Percentiles rank a stretch among this genome's conserved stretches.
Evolutionary conservation across 768 basidiomycete species (phyloP).

Genomic region (Tulasnella sp.): DNA sequence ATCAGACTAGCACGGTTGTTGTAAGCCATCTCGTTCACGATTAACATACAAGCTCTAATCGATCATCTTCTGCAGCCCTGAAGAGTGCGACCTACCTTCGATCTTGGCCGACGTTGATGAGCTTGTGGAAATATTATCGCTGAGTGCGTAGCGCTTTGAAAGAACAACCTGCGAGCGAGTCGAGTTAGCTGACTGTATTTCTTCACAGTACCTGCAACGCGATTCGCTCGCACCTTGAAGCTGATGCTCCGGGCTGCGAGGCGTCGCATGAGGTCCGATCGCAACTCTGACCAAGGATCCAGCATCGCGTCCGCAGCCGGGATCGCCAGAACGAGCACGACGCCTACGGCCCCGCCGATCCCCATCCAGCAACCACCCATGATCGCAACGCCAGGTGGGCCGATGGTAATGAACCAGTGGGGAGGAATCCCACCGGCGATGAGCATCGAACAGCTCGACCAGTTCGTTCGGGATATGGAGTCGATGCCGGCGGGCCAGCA

Average conservation of each 20-base stretch:
- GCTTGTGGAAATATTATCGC: conserved; percentile 60
- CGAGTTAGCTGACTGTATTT: neutral
- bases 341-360: conserved; percentile 32
- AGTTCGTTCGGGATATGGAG: conserved; percentile 68
- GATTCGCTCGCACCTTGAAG: conserved; percentile 82
- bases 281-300: conserved; percentile 29
- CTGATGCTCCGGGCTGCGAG: conserved; percentile 62
- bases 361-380: neutral
- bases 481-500: conserved; percentile 44
- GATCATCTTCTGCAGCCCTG: conserved; percentile 37
- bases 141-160: conserved; percentile 42
- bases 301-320: neutral
- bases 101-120: conserved; percentile 70
- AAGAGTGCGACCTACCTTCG: conserved; percentile 64
- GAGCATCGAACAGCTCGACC: conserved; percentile 39
- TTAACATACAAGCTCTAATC: neutral
- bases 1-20: conserved; percentile 79
- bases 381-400: conserved; percentile 11
- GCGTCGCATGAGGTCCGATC: conserved; percentile 30
- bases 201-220: conserved; percentile 70
- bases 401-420: conserved; percentile 24
- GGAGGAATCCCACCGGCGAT: conserved; percentile 18
- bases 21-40: conserved; percentile 33
- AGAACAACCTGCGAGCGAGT: neutral
- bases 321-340: conserved; percentile 22